These are phyloP conservation scores for Phytophthora citrophthora DNA, from an alignment of 352 stramenopile species.

Conservation along the genomic window DNA sequence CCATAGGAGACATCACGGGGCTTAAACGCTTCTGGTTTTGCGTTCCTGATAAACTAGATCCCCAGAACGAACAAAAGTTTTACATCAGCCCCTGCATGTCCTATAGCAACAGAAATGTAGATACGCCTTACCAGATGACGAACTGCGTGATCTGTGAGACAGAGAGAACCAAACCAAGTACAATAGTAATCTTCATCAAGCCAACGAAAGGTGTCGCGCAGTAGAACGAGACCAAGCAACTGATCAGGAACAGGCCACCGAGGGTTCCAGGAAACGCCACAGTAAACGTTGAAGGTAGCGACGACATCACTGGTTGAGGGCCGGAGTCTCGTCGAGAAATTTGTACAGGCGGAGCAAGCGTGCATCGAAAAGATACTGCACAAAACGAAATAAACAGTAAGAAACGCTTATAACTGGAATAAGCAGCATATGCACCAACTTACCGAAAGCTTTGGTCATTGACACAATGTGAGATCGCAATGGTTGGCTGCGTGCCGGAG, in stretches of 20 bases:
- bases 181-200: conserved; percentile 88
- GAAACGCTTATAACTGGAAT: conserved; percentile 5
- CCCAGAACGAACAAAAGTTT: too few relatives aligned
- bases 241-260: conserved; percentile 76
- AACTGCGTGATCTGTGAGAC: conserved; percentile 80
- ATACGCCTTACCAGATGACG: conserved; percentile 49
- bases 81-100: too few relatives aligned
- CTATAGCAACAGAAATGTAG: not conserved
- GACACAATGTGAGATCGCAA: conserved; percentile 63
- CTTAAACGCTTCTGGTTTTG: conserved; percentile 33
- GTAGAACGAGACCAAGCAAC: conserved; percentile 77
- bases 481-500: conserved; percentile 50
- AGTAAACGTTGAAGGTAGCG: conserved; percentile 60
- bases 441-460: conserved; percentile 63
- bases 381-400: conserved; percentile 1
- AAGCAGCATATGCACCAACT: conserved; percentile 4
- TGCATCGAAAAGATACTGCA: conserved; percentile 63
- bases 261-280: conserved; percentile 72
- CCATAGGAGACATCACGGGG: conserved; percentile 20
- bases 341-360: conserved; percentile 38
- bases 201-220: conserved; percentile 76
- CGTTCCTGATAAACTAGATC: conserved; percentile 38
- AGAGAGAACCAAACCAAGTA: conserved; percentile 81
- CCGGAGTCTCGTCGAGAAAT: conserved; percentile 51
- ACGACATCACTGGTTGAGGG: conserved; percentile 44